Percentiles rank a stretch among this genome's conserved stretches.
Conservation (phyloP, 2,329 filamentous ascomycete species). For the Trichothecium sympodiale region DNA sequence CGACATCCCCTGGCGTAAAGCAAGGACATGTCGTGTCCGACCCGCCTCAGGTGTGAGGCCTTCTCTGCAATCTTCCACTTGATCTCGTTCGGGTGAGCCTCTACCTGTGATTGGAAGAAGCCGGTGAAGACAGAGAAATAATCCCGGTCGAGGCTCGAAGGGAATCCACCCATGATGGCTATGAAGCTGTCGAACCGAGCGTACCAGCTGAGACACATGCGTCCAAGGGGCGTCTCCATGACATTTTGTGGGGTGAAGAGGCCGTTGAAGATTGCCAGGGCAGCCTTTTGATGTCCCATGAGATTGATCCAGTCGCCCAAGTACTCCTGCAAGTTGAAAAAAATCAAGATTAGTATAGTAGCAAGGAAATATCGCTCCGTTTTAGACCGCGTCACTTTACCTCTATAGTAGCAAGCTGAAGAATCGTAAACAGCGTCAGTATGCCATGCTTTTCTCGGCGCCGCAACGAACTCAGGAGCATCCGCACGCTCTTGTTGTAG, state of each 20-base stretch:
- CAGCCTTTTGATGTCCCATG: slow-evolving; percentile 84
- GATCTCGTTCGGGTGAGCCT: slow-evolving; percentile 49
- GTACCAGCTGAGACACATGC: slow-evolving; percentile 80
- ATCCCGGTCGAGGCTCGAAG: slow-evolving; percentile 59
- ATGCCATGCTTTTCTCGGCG: slow-evolving; percentile 60
- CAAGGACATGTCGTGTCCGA: slow-evolving; percentile 70
- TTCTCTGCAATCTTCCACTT: slow-evolving; percentile 56
- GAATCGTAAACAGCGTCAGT: slow-evolving; percentile 71
- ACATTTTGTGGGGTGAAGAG: slow-evolving; percentile 69
- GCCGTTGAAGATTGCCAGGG: slow-evolving; percentile 66
- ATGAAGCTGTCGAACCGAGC: slow-evolving; percentile 77
- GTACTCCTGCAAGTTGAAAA: slow-evolving; percentile 55
- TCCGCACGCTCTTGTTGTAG: slow-evolving; percentile 77
- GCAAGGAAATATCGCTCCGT: slow-evolving; percentile 6
- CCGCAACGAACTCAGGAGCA: slow-evolving; percentile 61
- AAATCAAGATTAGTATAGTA: slow-evolving; percentile 1
- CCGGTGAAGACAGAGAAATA: slow-evolving; percentile 63
- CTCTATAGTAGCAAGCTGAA: slow-evolving; percentile 90
- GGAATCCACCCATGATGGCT: slow-evolving; percentile 70
- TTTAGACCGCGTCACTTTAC: slow-evolving; percentile 40
- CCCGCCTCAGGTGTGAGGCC: slow-evolving; percentile 54
- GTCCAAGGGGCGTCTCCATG: slow-evolving; percentile 57
- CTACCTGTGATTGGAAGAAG: slow-evolving; percentile 49
- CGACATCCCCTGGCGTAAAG: slow-evolving; percentile 61
- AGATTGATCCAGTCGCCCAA: slow-evolving; percentile 93